Conservation (phyloP, 2,329 filamentous ascomycete species). For the Fusarium fracticaudum region DNA sequence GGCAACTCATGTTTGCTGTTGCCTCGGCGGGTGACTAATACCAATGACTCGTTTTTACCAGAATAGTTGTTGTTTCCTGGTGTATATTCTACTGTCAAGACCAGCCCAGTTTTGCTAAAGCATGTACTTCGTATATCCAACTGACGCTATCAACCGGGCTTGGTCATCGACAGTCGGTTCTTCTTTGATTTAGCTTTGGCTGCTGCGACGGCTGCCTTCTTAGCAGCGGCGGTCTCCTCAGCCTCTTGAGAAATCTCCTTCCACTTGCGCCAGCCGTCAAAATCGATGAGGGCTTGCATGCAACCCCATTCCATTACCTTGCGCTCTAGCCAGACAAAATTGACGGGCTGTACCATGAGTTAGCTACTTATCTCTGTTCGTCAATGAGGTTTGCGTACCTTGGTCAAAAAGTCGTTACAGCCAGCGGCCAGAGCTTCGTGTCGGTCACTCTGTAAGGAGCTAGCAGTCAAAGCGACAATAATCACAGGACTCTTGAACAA, state of each 20-base stretch:
- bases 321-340: slow-evolving; percentile 95
- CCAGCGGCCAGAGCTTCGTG: slow-evolving; percentile 94
- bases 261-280: slow-evolving; percentile 98
- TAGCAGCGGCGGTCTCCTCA: slow-evolving; percentile 54
- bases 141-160: slow-evolving; percentile 18
- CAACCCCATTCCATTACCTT: slow-evolving; percentile 99
- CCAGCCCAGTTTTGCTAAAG: neutral
- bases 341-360: slow-evolving; percentile 75
- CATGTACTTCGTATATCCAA: neutral
- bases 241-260: slow-evolving; percentile 76
- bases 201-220: slow-evolving; percentile 50
- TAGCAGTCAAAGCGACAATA: slow-evolving; percentile 95
- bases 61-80: neutral
- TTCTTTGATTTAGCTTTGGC: slow-evolving; percentile 57
- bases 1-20: slow-evolving; percentile 16
- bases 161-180: slow-evolving; percentile 52
- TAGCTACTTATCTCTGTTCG: neutral
- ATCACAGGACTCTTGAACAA: slow-evolving; percentile 97
- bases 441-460: slow-evolving; percentile 91
- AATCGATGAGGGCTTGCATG: slow-evolving; percentile 99
- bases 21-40: neutral
- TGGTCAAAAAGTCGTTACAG: slow-evolving; percentile 98
- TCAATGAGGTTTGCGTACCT: slow-evolving; percentile 65
- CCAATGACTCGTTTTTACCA: neutral
- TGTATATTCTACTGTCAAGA: neutral